These are phyloP conservation scores for Salvia hispanica DNA, from an alignment of 257 asterid genomes.

Conservation along the genomic window DNA sequence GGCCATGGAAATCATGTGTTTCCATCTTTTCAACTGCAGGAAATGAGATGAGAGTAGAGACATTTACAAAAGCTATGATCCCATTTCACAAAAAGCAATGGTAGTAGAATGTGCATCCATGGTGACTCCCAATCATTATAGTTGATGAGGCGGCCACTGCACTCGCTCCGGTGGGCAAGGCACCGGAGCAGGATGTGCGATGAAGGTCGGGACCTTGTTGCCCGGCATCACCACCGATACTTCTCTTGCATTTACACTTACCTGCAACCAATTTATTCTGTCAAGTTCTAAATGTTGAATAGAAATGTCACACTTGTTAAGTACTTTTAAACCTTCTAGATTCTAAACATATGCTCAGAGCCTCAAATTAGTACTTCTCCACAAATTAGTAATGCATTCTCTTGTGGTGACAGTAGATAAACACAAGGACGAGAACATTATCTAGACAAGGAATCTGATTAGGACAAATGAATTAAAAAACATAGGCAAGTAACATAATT, in stretches of 20 bases:
- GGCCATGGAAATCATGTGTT: not conserved
- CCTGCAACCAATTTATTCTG: constrained; percentile 35
- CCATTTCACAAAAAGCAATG: constrained; percentile 20
- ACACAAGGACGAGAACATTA: not conserved
- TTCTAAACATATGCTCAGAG: too few species aligned
- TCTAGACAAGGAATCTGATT: constrained; percentile 11
- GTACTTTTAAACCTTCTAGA: not conserved
- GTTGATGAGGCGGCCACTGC: constrained; percentile 63
- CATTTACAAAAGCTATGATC: constrained; percentile 35
- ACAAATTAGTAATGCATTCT: too few species aligned
- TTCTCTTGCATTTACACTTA: constrained; percentile 61
- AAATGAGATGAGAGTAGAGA: constrained; percentile 24
- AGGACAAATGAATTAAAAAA: not conserved
- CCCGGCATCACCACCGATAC: constrained; percentile 93
- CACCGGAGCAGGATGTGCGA: constrained; percentile 84
- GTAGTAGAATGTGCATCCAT: constrained; percentile 10
- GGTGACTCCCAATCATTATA: constrained; percentile 20
- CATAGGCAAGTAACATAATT: constrained; percentile 19
- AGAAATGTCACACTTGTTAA: not conserved
- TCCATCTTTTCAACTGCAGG: not conserved
- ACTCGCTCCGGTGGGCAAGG: constrained; percentile 74
- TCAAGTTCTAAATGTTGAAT: not conserved
- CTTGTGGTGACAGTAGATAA: not conserved
- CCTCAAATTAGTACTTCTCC: too few species aligned
- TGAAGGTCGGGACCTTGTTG: constrained; percentile 68